Percentiles rank a stretch among this genome's conserved stretches.
These are phyloP conservation scores for Hyaloscypha finlandica DNA, from an alignment of 495 filamentous ascomycete species.

Conservation along the genomic window DNA sequence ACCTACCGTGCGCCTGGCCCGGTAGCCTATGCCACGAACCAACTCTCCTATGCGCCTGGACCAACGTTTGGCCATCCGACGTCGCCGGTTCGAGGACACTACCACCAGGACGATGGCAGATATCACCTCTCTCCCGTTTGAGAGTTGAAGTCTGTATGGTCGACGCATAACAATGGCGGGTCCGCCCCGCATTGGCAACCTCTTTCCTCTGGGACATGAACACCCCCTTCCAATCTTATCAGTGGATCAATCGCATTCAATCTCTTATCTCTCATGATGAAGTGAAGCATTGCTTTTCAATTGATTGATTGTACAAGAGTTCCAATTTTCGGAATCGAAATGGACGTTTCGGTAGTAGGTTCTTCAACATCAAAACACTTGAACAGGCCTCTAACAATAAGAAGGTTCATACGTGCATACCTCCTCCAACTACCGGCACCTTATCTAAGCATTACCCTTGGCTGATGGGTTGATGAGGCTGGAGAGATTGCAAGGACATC, in stretches of 20 bases:
- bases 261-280: not conserved
- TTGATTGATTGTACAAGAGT: not conserved
- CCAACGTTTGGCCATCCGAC: constrained; percentile 6
- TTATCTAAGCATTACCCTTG: not conserved
- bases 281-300: constrained; percentile 1
- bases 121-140: constrained; percentile 22
- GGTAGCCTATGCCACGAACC: constrained; percentile 12
- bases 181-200: not conserved
- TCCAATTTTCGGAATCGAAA: not conserved
- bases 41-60: constrained; percentile 1
- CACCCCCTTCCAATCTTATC: not conserved
- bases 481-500: not conserved
- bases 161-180: not conserved
- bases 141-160: not conserved
- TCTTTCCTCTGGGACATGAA: not conserved
- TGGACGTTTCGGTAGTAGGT: not conserved
- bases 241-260: not conserved
- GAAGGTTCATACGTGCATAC: not conserved
- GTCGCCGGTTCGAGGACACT: not conserved
- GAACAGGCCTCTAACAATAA: not conserved
- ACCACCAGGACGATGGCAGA: constrained; percentile 11
- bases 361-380: not conserved
- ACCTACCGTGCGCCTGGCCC: not conserved
- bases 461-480: not conserved
- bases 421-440: not conserved